Evolutionary conservation across 495 filamentous ascomycete genomes (phyloP), one percentile per base, ranked within the genome.

Genomic region (Acidomyces sp.): DNA sequence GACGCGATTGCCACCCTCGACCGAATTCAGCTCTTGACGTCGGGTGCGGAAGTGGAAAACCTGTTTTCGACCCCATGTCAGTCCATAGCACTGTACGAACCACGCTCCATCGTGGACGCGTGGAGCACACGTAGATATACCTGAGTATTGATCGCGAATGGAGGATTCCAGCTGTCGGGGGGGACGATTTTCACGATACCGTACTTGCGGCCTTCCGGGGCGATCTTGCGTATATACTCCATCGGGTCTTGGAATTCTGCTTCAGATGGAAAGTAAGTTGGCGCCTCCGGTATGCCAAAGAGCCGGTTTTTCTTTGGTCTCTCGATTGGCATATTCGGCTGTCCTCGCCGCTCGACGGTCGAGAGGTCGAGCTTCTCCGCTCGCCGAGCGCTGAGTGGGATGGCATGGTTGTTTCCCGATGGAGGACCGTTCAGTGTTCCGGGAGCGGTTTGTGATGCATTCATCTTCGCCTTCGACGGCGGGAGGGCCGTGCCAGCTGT

Each of bases 61-160:
- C 90, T 96, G 51, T 44, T n/a, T 46, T 15, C 41, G 42, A 46
- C 32, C 17, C 36, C 41, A 38, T 31, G 43, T 51, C 38, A 51
- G 48, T 34, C 37, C 16, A 31, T 13, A 4, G 3, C 38, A 39
- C 23, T 27, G 7, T 3, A 11, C 24, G 18, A 13, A 19, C 17
- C 21, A n/a, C n/a, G 17, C 19, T 16, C 26, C 20, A 37, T 22
- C 3, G 35, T 18, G 32, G 10, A 16, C 34, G 23, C 6, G 27
- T 3, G 19, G n/a, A 18, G 10, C 11, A 5, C 19, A 34, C 2
- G 22, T 21, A 12, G 38, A 62, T 77, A 55, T 67, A 95, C 88
- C 78, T 95, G 85, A 13, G 90, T 95, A 62, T 99, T 86, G 54
- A 99, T 85, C 10, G 87, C 87, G 55, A 99, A 96, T 30, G 80